These are phyloP conservation scores for Paramecium caudatum DNA, from an alignment of 73 alveolate species.

Conservation along the genomic window DNA sequence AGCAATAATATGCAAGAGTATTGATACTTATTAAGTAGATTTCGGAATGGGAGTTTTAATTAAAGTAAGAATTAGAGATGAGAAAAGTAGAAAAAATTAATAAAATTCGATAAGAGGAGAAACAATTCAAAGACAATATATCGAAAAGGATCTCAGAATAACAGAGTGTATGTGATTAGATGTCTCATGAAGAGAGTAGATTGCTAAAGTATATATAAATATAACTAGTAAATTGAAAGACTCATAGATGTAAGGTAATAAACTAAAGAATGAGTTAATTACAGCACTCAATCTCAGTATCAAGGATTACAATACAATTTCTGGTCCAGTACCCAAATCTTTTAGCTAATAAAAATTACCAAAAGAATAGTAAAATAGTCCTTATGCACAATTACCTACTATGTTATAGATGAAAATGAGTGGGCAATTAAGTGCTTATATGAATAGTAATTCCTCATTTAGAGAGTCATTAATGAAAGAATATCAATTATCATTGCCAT, in stretches of 20 bases:
- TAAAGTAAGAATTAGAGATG: background rate
- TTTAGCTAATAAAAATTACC: background rate
- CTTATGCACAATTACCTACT: background rate
- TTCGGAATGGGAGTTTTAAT: background rate
- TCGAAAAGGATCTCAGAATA: background rate
- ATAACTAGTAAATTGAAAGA: background rate
- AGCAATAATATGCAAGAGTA: slow-evolving; percentile 21
- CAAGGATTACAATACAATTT: background rate
- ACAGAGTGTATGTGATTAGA: background rate
- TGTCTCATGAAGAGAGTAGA: background rate
- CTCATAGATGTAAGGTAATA: background rate
- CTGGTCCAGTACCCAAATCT: background rate
- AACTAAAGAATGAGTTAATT: background rate
- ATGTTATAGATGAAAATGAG: background rate
- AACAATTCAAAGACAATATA: slow-evolving; percentile 1
- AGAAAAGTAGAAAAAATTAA: background rate
- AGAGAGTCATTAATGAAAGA: slow-evolving; percentile 35
- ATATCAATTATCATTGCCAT: background rate
- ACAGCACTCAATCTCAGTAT: slow-evolving; percentile 5
- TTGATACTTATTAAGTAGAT: background rate
- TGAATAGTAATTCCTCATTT: background rate
- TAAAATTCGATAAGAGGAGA: background rate
- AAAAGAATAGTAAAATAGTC: slow-evolving; percentile 29
- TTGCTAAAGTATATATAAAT: background rate
- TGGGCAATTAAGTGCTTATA: background rate